Base-by-base conservation (phyloP, 2,329 filamentous ascomycete species). In the Aaosphaeria pasadenensis region DNA sequence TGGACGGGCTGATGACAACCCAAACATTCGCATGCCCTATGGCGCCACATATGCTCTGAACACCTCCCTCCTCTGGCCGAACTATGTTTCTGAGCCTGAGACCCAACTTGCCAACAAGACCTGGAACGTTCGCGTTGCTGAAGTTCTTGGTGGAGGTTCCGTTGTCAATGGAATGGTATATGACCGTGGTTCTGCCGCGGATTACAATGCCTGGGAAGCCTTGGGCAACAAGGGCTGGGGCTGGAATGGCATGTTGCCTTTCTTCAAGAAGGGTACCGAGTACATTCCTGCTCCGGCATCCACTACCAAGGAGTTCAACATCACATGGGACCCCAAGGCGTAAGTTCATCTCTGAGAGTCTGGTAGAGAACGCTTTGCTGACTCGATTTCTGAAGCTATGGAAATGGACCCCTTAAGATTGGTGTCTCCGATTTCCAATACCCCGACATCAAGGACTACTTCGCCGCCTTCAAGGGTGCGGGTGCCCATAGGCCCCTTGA, bases 391-490 rank as follows among this genome's bases (percentile, higher is more conserved):
- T 32, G 5, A 42, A 61, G 55, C 5, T 65, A 64, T 46, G 61
- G 55, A 17, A 50, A 51, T 13, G 62, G 61, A 4, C 61, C 62
- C 3, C 35, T 66, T n/a, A 60, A 65, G 35, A 32, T 64, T 6
- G 58, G 59, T 11, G 58, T 62, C 36, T 51, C 60, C 1, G 59
- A 64, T 47, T 60, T 59, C 49, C 56, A 62, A 45, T 65, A 64
- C 45, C 49, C 58, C 9, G 63, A 65, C 45, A 44, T 58, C 39
- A 54, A 53, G 17, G 49, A 50, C n/a, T 60, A 59, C 36, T 63
- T 58, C 44, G 47, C 48, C 6, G 60, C 59, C 5, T 65, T 55
- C 30, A 42, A 61, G 30, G 58, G 53, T n/a, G 52, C 54, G 7
- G 60, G 61, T 7, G 55, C 52, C 2, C 47, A 60, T 29, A 55